Base-by-base conservation (phyloP, 2,329 filamentous ascomycete species). In the Magnaporthiopsis poae region DNA sequence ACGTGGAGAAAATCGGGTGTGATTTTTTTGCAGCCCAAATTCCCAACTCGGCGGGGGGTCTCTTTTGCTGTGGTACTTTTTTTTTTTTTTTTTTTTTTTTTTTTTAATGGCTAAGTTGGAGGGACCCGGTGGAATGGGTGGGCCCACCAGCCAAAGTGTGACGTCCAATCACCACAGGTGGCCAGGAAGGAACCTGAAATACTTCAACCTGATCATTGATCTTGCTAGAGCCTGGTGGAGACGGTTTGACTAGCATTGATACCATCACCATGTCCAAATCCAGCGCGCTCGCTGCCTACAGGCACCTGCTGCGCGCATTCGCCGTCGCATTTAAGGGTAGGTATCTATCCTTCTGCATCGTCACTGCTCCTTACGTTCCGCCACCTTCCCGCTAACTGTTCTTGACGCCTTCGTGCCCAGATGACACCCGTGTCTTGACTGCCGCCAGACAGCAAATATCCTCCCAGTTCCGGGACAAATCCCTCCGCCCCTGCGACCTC, bases 381-480 rank as follows among this genome's bases (percentile, higher is more conserved):
- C 63, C 18, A 29, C 25, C 18, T 36, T n/a, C n/a, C 18, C n/a
- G n/a, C 46, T 35, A 21, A 60, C 35, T 62, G 31, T 65, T 18
- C 31, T 31, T 31, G 31, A 31, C 31, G 60, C 25, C 31, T 12
- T 35, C n/a, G 25, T 5, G 3, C 64, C 68, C 62, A 96, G 92
- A 89, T 72, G 94, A 98, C 74, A 72, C 80, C 35, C 80, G 80
- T 33, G 82, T 90, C 59, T 84, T 97, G 39, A 76, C 80, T 21
- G 91, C 90, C 27, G 91, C 95, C 8, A 87, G 87, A 67, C 74
- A 80, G 66, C 84, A 91, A 75, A 93, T 91, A 68, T 90, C 92
- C 66, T 79, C 82, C 61, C 85, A 84, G 21, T 99, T 99, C 77
- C 86, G 88, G 65, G 90, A 90, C 71, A 83, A 86, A 61, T 77